These are phyloP conservation scores for Ephemerocybe angulata DNA, from an alignment of 768 basidiomycete genomes.

Conservation along the genomic window DNA sequence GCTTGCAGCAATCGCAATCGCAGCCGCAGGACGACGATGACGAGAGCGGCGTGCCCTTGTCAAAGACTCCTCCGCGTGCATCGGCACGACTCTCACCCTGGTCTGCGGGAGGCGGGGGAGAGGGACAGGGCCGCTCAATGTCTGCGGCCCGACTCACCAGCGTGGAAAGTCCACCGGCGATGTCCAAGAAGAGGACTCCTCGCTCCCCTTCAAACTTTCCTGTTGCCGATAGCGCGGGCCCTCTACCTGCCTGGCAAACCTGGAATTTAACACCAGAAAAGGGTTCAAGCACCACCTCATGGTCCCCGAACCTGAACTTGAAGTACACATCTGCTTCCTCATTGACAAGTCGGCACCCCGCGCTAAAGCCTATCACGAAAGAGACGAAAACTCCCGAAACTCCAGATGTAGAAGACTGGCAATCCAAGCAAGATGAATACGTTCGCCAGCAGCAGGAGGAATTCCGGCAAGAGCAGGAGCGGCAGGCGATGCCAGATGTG, in stretches of 20 bases:
- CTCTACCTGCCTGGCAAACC: slow-evolving; percentile 25
- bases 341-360: slow-evolving; percentile 20
- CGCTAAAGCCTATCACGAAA: slow-evolving; percentile 23
- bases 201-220: slow-evolving; percentile 17
- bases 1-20: no score
- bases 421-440: slow-evolving; percentile 60
- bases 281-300: slow-evolving; percentile 16
- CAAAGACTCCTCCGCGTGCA: no score
- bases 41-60: no score
- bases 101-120: no score
- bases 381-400: slow-evolving; percentile 32
- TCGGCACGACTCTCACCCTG: no score
- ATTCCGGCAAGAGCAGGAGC: slow-evolving; percentile 67
- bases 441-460: slow-evolving; percentile 63
- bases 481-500: slow-evolving; percentile 48
- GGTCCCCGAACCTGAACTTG: slow-evolving; percentile 28
- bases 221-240: slow-evolving; percentile 17
- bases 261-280: slow-evolving; percentile 23
- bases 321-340: slow-evolving; percentile 21
- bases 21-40: no score
- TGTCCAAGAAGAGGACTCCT: no score
- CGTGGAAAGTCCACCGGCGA: no score
- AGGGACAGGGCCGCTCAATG: no score
- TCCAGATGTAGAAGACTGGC: slow-evolving; percentile 47
- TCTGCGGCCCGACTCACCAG: no score